phyloP scores from a whole-genome alignment of 2,329 filamentous ascomycete species.

The Xylariaceae sp. region DNA sequence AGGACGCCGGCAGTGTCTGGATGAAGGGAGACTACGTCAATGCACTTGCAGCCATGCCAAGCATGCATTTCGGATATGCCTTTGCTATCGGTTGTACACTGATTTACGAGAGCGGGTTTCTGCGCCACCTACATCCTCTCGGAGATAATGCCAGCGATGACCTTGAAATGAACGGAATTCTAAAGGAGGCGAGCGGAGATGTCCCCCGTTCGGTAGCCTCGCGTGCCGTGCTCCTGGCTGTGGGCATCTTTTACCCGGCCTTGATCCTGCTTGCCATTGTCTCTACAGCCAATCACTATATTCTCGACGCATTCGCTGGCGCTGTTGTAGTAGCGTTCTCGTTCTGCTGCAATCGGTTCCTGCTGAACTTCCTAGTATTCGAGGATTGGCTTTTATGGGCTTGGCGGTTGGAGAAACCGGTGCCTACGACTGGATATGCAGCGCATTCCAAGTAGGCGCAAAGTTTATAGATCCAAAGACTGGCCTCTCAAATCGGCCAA shows the following conservation, averaged over 20 bases:
- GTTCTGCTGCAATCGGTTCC: constrained; percentile 48
- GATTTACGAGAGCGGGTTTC: constrained; percentile 48
- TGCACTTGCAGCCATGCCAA: constrained; percentile 55
- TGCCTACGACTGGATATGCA: constrained; percentile 42
- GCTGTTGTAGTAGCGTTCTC: constrained; percentile 57
- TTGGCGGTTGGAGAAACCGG: constrained; percentile 60
- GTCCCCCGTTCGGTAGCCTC: constrained; percentile 22
- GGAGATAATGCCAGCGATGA: constrained; percentile 13
- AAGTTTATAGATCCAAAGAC: neutral
- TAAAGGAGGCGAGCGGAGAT: constrained; percentile 23
- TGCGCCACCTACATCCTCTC: constrained; percentile 35
- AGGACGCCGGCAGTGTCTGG: constrained; percentile 49
- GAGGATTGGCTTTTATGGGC: constrained; percentile 63
- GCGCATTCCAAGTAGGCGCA: constrained; percentile 12
- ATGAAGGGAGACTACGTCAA: constrained; percentile 55
- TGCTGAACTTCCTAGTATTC: constrained; percentile 58
- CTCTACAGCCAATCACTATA: constrained; percentile 59
- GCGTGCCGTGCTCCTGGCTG: constrained; percentile 18
- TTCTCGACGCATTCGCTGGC: constrained; percentile 63
- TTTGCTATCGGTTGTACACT: constrained; percentile 53
- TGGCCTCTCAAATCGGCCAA: neutral
- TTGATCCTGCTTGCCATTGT: constrained; percentile 56
- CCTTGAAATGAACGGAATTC: constrained; percentile 20
- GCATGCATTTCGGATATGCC: constrained; percentile 54
- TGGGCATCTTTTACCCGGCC: constrained; percentile 49